Conservation (phyloP, 805 yeast genomes). For the Monosporozyma siamensis region DNA sequence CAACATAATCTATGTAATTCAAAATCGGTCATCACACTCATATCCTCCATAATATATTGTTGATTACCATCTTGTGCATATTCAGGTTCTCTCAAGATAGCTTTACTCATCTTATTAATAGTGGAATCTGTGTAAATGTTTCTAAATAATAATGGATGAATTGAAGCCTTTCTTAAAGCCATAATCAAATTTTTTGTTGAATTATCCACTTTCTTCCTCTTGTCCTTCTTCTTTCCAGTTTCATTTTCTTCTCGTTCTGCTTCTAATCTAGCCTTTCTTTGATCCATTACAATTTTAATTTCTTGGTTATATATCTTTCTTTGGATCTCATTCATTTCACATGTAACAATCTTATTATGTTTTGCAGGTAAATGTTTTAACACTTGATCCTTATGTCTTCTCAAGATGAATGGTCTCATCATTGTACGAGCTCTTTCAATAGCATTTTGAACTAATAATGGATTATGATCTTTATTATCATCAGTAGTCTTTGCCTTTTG, state of each 20-base stretch:
- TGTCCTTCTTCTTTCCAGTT: conserved; percentile 23
- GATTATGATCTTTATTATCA: conserved; percentile 50
- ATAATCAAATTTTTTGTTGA: conserved; percentile 60
- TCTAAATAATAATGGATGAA: conserved; percentile 86
- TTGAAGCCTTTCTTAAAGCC: conserved; percentile 83
- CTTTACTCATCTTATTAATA: conserved; percentile 59
- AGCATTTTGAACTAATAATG: conserved; percentile 82
- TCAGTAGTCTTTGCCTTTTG: conserved; percentile 71
- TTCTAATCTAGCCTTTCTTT: conserved; percentile 10
- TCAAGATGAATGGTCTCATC: conserved; percentile 95
- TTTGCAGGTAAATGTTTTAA: conserved; percentile 81
- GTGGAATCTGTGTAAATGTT: conserved; percentile 45
- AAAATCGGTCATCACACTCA: conserved; percentile 89
- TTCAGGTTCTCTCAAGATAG: conserved; percentile 71
- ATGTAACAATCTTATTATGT: conserved; percentile 49
- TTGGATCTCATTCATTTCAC: conserved; percentile 53
- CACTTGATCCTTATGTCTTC: conserved; percentile 89
- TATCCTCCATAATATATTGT: conserved; percentile 78
- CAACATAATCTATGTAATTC: conserved; percentile 71
- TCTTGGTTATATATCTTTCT: conserved; percentile 50
- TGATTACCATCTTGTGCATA: conserved; percentile 65
- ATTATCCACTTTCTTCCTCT: conserved; percentile 17
- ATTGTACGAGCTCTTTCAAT: conserved; percentile 87
- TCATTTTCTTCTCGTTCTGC: conserved; percentile 11
- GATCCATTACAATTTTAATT: conserved; percentile 35